Evolutionary conservation across 1,284 basidiomycete species (phyloP).

Genomic region (Moniliella sp.): DNA sequence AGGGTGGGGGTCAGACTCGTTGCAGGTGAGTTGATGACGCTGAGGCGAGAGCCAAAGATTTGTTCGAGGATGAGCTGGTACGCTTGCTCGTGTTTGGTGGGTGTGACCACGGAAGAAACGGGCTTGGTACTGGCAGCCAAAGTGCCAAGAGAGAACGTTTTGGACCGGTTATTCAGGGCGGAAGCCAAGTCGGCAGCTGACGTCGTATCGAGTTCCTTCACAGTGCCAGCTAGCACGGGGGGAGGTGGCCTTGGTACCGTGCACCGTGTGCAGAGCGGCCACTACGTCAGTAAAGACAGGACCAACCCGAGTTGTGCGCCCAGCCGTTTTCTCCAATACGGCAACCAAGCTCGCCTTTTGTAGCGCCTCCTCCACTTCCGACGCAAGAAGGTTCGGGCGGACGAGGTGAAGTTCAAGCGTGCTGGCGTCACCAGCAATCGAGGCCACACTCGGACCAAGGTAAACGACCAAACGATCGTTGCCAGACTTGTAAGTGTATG

Average conservation of each 20-base stretch:
- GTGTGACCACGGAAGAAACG: too few species aligned
- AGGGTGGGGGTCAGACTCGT: slow-evolving; percentile 18
- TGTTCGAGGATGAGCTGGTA: slow-evolving; percentile 73
- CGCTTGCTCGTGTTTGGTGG: slow-evolving; percentile 64
- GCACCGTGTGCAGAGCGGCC: slow-evolving; percentile 48
- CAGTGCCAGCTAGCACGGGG: slow-evolving; percentile 13
- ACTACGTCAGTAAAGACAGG: slow-evolving; percentile 66
- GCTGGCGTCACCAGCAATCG: slow-evolving; percentile 32
- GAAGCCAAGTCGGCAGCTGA: too few species aligned
- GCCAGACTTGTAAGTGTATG: slow-evolving; percentile 18
- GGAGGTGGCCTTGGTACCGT: too few species aligned
- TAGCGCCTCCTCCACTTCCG: slow-evolving; percentile 48
- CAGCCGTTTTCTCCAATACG: slow-evolving; percentile 58
- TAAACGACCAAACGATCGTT: slow-evolving; percentile 23
- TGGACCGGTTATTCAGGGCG: too few species aligned
- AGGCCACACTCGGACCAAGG: slow-evolving; percentile 17
- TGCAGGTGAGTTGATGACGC: slow-evolving; percentile 48
- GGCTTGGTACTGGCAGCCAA: too few species aligned
- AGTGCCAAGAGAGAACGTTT: too few species aligned
- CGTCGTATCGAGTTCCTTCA: slow-evolving; percentile 17
- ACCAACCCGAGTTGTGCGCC: slow-evolving; percentile 64
- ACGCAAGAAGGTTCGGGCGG: slow-evolving; percentile 50
- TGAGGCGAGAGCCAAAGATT: slow-evolving; percentile 59
- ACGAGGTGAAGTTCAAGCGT: slow-evolving; percentile 49
- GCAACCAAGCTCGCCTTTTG: slow-evolving; percentile 49